Evolutionary conservation across 192 early-diverging fungal species (phyloP).

Genomic region (Anaeromyces robustus): DNA sequence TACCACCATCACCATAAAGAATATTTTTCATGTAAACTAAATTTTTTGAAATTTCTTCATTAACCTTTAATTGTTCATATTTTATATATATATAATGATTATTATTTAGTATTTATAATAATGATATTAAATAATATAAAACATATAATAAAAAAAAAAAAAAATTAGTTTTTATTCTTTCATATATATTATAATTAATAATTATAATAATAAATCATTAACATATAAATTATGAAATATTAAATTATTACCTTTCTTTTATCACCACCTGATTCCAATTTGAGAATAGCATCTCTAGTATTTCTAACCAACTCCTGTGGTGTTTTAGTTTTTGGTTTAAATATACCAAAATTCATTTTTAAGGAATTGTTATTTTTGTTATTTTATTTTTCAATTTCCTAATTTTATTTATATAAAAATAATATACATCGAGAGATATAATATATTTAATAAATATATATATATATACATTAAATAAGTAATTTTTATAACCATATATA

Average conservation of each 20-base stretch:
- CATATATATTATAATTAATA: too few species aligned
- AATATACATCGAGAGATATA: too few species aligned
- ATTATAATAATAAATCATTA: too few species aligned
- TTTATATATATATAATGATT: conserved; percentile 2
- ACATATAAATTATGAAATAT: too few species aligned
- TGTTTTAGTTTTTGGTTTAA: conserved; percentile 67
- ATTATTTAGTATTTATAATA: conserved; percentile 5
- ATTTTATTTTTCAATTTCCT: not conserved
- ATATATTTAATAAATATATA: too few species aligned
- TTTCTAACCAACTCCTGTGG: conserved; percentile 78
- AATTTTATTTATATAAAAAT: too few species aligned
- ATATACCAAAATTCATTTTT: conserved; percentile 59
- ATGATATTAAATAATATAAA: not conserved
- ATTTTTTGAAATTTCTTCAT: conserved; percentile 95
- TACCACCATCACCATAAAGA: conserved; percentile 87
- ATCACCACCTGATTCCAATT: conserved; percentile 51
- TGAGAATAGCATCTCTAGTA: conserved; percentile 69
- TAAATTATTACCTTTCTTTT: conserved; percentile 55
- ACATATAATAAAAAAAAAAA: not conserved
- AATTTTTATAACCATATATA: too few species aligned
- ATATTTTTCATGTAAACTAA: conserved; percentile 83
- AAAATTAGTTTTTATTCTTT: too few species aligned
- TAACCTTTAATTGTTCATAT: conserved; percentile 40
- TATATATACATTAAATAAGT: too few species aligned
- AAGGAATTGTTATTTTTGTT: not conserved